Evolutionary conservation across 2,329 filamentous ascomycete genomes (phyloP).

Genomic region (Thelonectria olida): DNA sequence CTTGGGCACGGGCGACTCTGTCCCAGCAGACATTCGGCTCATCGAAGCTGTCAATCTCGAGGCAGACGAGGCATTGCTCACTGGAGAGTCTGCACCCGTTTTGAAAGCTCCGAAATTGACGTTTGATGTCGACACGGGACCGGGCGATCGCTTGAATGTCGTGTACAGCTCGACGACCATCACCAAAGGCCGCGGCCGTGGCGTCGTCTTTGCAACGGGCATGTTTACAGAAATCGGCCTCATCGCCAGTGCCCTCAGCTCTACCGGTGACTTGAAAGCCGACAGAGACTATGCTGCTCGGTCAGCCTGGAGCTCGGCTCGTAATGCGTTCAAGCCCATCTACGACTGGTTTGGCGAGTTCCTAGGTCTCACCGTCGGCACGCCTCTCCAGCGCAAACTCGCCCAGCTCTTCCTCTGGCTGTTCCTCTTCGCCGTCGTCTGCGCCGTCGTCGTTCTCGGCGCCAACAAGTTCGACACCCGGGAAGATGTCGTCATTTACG

Average conservation of each 20-base stretch:
- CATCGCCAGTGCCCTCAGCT: constrained; percentile 58
- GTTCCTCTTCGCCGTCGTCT: constrained; percentile 29
- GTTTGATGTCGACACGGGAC: constrained; percentile 45
- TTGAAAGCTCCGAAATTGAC: constrained; percentile 56
- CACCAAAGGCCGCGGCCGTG: constrained; percentile 66
- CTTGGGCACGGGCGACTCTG: constrained; percentile 61
- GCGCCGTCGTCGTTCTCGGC: constrained; percentile 46
- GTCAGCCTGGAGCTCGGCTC: not conserved
- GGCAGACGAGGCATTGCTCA: constrained; percentile 69
- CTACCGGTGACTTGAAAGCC: constrained; percentile 22
- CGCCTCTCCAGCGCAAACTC: constrained; percentile 73
- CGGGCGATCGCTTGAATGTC: constrained; percentile 66
- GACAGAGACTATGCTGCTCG: not conserved
- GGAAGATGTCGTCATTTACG: constrained; percentile 49
- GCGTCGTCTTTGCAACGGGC: constrained; percentile 67
- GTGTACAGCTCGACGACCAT: constrained; percentile 67
- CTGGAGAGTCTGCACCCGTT: constrained; percentile 67
- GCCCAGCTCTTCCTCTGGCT: constrained; percentile 73
- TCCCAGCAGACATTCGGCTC: constrained; percentile 64
- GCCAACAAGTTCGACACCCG: constrained; percentile 48
- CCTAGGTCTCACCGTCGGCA: constrained; percentile 63
- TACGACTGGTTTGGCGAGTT: constrained; percentile 46
- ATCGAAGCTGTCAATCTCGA: constrained; percentile 69
- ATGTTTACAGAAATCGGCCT: constrained; percentile 68
- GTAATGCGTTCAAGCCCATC: not conserved